Evolutionary conservation across 2,329 filamentous ascomycete species (phyloP), one percentile per base, ranked within the genome.

Genomic region (Domatiomyces globalis): DNA sequence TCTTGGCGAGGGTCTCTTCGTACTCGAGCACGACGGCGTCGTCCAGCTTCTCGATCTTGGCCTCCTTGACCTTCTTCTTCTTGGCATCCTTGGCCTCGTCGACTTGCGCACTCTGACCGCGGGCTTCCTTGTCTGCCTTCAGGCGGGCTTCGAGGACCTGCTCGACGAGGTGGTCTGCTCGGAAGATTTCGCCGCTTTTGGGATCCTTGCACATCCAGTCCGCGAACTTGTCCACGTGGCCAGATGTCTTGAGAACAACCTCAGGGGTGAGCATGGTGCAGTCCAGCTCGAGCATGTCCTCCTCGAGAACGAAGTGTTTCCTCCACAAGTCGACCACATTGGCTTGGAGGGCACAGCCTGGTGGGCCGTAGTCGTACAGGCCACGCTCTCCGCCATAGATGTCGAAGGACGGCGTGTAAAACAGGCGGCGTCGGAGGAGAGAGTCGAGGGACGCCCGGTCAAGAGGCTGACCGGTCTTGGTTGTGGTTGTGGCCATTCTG

Each of bases 191-290:
- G 66, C 92, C 92, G 63, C 84, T 95, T 77, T 94, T 94, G 57
- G 90, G 87, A 69, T 98, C 92, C 71, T 94, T 95, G 81, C 87
- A 95, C 89, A 96, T 95, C 87, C 86, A 96, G 69, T 96, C 90
- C 69, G 87, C 85, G 65, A 96, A 96, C 71, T 94, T 94, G 69
- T 95, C 90, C 59, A 96, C 92, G 72, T 98, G 92, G 58, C 92
- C 92, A 67, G 81, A 86, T 50, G 90, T 95, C 78, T 96, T 94
- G 65, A 98, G 79, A 39, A 98, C 87, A 46, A 92, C 85, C 63
- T 92, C 81, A 33, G 92, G 92, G 43, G 92, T 98, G 65, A 98
- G 71, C 71, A 90, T 92, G 42, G 86, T 92, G 73, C 87, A 94
- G 72, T 95, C 89, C 58, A 95, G 81, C 73, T 94, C 87, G 60